Conservation (phyloP, 2,329 filamentous ascomycete species). For the Diaporthe ampelina region DNA sequence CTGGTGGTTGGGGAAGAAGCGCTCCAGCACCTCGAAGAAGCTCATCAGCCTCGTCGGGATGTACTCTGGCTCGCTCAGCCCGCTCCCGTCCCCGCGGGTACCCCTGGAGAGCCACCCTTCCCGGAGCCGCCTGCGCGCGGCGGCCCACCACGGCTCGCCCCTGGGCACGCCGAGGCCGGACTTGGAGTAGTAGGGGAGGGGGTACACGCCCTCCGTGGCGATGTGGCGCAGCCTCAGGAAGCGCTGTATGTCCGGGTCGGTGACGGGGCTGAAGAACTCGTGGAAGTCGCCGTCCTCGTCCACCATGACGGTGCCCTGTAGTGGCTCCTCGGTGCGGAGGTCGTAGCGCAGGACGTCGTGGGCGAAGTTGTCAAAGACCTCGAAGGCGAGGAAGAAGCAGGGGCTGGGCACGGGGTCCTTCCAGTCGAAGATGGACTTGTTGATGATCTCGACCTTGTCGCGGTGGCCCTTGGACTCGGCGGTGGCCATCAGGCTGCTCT, state of each 20-base stretch:
- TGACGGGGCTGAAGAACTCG: conserved; percentile 85
- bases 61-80: conserved; percentile 89
- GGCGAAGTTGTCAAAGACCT: conserved; percentile 98
- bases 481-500: conserved; percentile 75
- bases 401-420: conserved; percentile 87
- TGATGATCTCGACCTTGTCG: conserved; percentile 93
- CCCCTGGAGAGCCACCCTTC: conserved; percentile 50
- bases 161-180: conserved; percentile 40
- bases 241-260: conserved; percentile 84
- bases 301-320: conserved; percentile 91
- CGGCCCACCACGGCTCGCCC: conserved; percentile 32
- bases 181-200: conserved; percentile 68
- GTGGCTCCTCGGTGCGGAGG: conserved; percentile 80
- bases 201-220: conserved; percentile 75
- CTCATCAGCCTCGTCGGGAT: conserved; percentile 95
- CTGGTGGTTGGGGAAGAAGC: conserved; percentile 90
- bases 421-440: conserved; percentile 97
- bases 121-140: conserved; percentile 22
- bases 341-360: conserved; percentile 97
- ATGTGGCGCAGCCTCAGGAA: conserved; percentile 89
- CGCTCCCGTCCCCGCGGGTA: conserved; percentile 71
- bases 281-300: conserved; percentile 90
- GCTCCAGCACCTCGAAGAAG: conserved; percentile 92
- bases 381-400: conserved; percentile 97
- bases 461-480: conserved; percentile 81